Evolutionary conservation across 345 rosid genomes (phyloP).

Genomic region (Erucastrum elatum): DNA sequence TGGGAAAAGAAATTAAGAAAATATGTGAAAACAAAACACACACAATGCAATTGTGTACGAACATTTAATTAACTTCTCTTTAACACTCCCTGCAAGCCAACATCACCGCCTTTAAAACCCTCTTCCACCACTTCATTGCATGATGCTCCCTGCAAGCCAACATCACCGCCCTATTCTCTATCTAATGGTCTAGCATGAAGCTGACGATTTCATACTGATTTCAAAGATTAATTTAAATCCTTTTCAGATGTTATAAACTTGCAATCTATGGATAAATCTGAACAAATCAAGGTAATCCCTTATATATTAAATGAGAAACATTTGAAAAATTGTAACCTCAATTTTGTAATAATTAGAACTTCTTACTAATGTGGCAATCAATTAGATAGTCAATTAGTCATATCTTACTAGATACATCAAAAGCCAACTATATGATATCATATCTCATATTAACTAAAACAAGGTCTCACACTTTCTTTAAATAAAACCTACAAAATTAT

Average conservation of each 20-base stretch:
- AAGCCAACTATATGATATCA: too few species aligned
- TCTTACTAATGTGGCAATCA: too few species aligned
- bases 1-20: background rate
- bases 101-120: constrained; percentile 27
- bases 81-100: constrained; percentile 49
- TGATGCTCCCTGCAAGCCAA: constrained; percentile 72
- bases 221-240: background rate
- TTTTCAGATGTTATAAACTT: background rate
- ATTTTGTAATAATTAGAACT: too few species aligned
- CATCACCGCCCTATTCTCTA: constrained; percentile 40
- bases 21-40: background rate
- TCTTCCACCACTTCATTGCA: constrained; percentile 64
- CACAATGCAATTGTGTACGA: background rate
- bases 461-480: too few species aligned
- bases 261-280: background rate
- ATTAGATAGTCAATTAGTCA: too few species aligned
- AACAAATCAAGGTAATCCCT: background rate
- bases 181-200: background rate
- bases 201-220: background rate
- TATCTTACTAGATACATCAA: too few species aligned
- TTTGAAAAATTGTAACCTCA: too few species aligned
- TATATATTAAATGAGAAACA: too few species aligned
- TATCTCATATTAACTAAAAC: too few species aligned
- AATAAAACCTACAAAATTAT: too few species aligned
- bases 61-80: constrained; percentile 20